These are phyloP conservation scores for Phytophthora sansomeana DNA, from an alignment of 352 stramenopile genomes.

Conservation along the genomic window DNA sequence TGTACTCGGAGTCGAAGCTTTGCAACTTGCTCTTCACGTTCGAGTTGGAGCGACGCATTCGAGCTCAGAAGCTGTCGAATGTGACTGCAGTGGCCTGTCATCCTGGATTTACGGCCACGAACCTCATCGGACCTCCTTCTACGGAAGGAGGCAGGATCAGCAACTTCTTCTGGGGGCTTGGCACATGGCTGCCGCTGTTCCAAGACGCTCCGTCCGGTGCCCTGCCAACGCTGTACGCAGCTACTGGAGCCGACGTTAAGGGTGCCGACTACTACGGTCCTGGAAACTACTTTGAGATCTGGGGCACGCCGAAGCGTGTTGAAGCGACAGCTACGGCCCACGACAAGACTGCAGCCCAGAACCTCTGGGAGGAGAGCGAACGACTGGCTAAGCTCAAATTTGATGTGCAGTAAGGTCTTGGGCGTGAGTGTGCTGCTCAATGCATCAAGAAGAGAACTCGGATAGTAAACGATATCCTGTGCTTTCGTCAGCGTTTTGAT, in stretches of 20 bases:
- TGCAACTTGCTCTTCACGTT: slow-evolving; percentile 63
- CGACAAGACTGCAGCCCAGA: slow-evolving; percentile 18
- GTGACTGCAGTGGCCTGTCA: slow-evolving; percentile 44
- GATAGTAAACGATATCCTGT: too few relatives aligned
- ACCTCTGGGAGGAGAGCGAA: slow-evolving; percentile 42
- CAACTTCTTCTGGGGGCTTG: slow-evolving; percentile 10
- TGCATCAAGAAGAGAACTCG: too few relatives aligned
- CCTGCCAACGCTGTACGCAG: slow-evolving; percentile 54
- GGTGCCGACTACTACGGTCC: slow-evolving; percentile 57
- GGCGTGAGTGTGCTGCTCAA: too few relatives aligned
- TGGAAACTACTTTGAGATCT: slow-evolving; percentile 38
- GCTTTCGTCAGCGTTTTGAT: too few relatives aligned
- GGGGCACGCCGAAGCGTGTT: slow-evolving; percentile 43
- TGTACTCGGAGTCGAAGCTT: slow-evolving; percentile 61
- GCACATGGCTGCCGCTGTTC: not conserved
- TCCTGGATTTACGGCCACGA: slow-evolving; percentile 44
- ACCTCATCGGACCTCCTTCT: slow-evolving; percentile 18
- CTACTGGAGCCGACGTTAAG: slow-evolving; percentile 36
- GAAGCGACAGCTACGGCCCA: slow-evolving; percentile 19
- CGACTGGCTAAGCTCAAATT: slow-evolving; percentile 36
- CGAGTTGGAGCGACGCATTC: slow-evolving; percentile 49
- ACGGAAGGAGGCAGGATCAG: slow-evolving; percentile 24
- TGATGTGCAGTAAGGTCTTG: not conserved
- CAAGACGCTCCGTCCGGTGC: slow-evolving; percentile 38
- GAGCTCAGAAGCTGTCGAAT: slow-evolving; percentile 12